These are phyloP conservation scores for Alternaria consortialis DNA, from an alignment of 2,329 filamentous ascomycete genomes.

Conservation along the genomic window DNA sequence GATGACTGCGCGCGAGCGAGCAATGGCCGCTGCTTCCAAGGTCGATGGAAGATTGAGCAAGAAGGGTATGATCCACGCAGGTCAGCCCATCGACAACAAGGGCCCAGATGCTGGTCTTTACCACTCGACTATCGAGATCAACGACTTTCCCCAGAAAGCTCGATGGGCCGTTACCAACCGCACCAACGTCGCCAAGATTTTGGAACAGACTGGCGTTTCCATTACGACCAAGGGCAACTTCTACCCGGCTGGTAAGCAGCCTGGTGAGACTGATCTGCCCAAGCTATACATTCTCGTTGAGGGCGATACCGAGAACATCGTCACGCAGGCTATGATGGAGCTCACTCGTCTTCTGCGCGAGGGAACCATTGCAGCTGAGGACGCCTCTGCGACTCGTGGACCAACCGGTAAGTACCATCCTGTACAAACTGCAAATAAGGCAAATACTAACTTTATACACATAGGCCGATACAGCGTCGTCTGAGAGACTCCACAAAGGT, in stretches of 20 bases:
- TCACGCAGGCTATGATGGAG: constrained; percentile 89
- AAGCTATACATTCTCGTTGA: constrained; percentile 98
- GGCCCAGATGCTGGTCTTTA: constrained; percentile 96
- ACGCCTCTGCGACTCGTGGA: constrained; percentile 77
- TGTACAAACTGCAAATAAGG: no score
- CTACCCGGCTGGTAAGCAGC: constrained; percentile 83
- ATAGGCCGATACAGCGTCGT: constrained; percentile 75
- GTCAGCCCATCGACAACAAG: constrained; percentile 97
- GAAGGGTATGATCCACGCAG: constrained; percentile 86
- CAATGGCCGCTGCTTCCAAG: constrained; percentile 86
- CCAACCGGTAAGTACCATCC: constrained; percentile 65
- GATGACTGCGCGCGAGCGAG: constrained; percentile 72
- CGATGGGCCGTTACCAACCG: constrained; percentile 98
- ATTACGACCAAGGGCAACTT: constrained; percentile 98
- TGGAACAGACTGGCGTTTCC: constrained; percentile 91
- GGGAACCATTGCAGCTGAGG: constrained; percentile 86
- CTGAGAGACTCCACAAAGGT: constrained; percentile 12
- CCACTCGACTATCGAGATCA: constrained; percentile 97
- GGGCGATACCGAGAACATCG: constrained; percentile 92
- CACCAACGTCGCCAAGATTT: constrained; percentile 97
- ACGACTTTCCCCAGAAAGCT: constrained; percentile 98
- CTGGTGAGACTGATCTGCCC: constrained; percentile 75
- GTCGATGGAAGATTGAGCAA: constrained; percentile 92
- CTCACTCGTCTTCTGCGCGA: constrained; percentile 88
- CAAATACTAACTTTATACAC: no score